phyloP scores from a whole-genome alignment of 345 rosid genomes.

The Aquilaria malaccensis region DNA sequence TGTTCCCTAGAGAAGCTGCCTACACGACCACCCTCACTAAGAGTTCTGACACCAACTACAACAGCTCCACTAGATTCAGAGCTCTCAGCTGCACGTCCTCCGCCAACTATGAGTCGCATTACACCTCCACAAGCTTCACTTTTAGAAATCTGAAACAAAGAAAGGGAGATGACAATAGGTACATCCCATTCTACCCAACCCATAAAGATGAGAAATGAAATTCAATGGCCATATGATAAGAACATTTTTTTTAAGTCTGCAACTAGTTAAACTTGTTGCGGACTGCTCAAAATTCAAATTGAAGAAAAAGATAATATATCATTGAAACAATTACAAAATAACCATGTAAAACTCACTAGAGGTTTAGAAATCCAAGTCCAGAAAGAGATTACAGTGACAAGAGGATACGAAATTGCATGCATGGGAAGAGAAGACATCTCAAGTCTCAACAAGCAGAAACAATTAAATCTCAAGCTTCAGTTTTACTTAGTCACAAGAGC shows the following conservation, averaged over 20 bases:
- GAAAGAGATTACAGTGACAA: no score
- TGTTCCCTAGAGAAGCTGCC: slow-evolving; percentile 98
- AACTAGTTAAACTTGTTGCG: no score
- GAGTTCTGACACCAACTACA: slow-evolving; percentile 95
- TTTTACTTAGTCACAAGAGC: no score
- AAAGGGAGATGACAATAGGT: neutral
- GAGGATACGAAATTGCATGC: no score
- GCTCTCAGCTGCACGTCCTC: slow-evolving; percentile 92
- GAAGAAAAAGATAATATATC: neutral
- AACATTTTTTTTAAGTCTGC: no score
- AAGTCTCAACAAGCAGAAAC: no score
- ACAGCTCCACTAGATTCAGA: slow-evolving; percentile 90
- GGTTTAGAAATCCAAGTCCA: slow-evolving; percentile 2
- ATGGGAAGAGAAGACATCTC: no score
- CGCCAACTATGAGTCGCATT: slow-evolving; percentile 99
- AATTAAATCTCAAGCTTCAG: no score
- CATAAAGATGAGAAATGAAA: neutral
- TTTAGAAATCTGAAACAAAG: slow-evolving; percentile 48
- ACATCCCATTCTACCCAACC: slow-evolving; percentile 8
- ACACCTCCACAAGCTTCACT: slow-evolving; percentile 89
- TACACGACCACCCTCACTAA: slow-evolving; percentile 98
- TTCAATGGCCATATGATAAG: no score
- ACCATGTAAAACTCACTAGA: neutral
- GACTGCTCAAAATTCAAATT: neutral
- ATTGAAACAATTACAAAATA: neutral